Evolutionary conservation across 1,139 yeast species (phyloP), one percentile per base, ranked within the genome.

Genomic region (Debaryomycetaceae sp.): DNA sequence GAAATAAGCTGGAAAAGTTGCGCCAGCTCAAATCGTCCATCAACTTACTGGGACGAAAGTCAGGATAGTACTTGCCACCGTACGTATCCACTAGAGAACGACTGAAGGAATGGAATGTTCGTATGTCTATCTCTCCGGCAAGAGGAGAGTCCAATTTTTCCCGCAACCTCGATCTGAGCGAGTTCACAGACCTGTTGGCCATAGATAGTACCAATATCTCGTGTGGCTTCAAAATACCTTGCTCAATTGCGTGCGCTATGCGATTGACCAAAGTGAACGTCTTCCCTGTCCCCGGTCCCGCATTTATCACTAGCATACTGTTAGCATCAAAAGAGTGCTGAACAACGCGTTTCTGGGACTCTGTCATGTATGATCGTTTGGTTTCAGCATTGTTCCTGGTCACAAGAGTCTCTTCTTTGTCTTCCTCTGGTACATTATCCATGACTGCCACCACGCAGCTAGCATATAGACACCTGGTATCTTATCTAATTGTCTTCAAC

Each of bases 281-380:
- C 55, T 87, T 87, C 1, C 95, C 95, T 22, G 87, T 78, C 3
- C 91, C 91, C 0, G 91, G 90, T 0, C 91, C 90, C 0, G 90
- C 86, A 17, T 72, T 67, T 1, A 85, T 68, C 22, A 78, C 69
- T 8, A 84, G 58, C 0, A 83, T 61, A 3, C 70, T 59, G 24
- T 63, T 58, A 5, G 68, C 65, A 2, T 49, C 52, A 6, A 70
- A 60, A 0, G 78, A 75, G 47, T 55, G 57, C 1, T 55, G 44
- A 8, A 79, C 68, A 6, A 75, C 70, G 4, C 47, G 46, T 14
- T 43, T 36, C 54, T 78, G 83, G 0, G 77, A 63, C 4, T 54
- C 49, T 0, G 78, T 72, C n/a, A 13, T 8, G 33, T 38, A 17
- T 38, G 5, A 24, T 17, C 20, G 30, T 20, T 1, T 9, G 3